Conservation (phyloP, 306 rosid species). For the Fagus crenata region DNA sequence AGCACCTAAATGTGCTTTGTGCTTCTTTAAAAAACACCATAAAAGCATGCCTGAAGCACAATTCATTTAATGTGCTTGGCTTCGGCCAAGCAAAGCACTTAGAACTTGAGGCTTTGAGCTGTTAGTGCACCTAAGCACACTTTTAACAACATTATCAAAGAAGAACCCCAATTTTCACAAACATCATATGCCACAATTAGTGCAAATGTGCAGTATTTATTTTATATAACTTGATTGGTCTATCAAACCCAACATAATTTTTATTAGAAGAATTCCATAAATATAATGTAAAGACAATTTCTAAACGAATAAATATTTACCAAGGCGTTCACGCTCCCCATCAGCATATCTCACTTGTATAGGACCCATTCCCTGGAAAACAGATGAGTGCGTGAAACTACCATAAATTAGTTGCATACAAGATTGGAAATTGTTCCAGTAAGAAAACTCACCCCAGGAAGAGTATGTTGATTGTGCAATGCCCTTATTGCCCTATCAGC, state of each 20-base stretch:
- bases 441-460: constrained; percentile 85
- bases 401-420: constrained; percentile 17
- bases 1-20: too few species aligned
- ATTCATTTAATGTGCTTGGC: too few species aligned
- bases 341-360: constrained; percentile 99
- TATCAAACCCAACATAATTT: neutral
- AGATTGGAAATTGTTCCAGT: constrained; percentile 28
- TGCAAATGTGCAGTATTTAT: neutral
- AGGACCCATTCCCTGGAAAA: constrained; percentile 80
- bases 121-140: too few species aligned
- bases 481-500: constrained; percentile 93
- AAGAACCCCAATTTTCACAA: constrained; percentile 13
- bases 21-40: too few species aligned
- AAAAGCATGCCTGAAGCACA: too few species aligned
- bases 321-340: constrained; percentile 98
- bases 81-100: too few species aligned
- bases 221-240: neutral
- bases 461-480: constrained; percentile 89
- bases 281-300: constrained; percentile 7
- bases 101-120: too few species aligned
- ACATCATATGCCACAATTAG: neutral
- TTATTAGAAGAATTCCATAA: neutral
- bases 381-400: constrained; percentile 32
- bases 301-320: constrained; percentile 45
- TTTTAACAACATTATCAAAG: neutral